These are phyloP conservation scores for Thermomyces lanuginosus DNA, from an alignment of 2,329 filamentous ascomycete species.

Conservation along the genomic window DNA sequence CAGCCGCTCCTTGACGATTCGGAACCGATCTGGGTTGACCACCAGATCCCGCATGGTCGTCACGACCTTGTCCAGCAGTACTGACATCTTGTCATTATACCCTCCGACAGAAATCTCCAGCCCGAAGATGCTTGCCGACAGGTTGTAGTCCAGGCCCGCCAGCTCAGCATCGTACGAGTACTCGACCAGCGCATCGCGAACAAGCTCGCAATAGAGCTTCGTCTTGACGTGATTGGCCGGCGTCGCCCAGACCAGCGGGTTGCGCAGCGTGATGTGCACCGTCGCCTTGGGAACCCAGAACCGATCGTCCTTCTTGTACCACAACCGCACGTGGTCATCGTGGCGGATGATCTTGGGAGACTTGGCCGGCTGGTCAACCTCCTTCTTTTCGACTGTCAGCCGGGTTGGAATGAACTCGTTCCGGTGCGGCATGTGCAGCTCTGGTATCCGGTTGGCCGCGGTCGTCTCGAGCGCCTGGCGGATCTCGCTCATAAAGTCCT, in stretches of 20 bases:
- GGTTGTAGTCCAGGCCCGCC: conserved; percentile 68
- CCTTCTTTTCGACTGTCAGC: conserved; percentile 87
- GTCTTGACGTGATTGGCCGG: conserved; percentile 65
- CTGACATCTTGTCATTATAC: conserved; percentile 91
- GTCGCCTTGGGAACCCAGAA: conserved; percentile 98
- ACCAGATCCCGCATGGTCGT: conserved; percentile 69
- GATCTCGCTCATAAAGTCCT: conserved; percentile 57
- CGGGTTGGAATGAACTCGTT: conserved; percentile 94
- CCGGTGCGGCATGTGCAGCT: conserved; percentile 72
- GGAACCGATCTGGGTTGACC: conserved; percentile 72
- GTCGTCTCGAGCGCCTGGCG: conserved; percentile 45
- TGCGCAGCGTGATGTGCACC: conserved; percentile 63
- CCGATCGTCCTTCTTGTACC: conserved; percentile 97
- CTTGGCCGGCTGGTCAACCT: conserved; percentile 57
- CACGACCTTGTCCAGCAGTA: conserved; percentile 78
- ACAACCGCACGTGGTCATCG: conserved; percentile 62
- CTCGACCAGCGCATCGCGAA: conserved; percentile 75
- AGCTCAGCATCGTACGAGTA: conserved; percentile 94
- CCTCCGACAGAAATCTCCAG: conserved; percentile 66
- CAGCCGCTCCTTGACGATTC: conserved; percentile 76
- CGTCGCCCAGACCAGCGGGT: conserved; percentile 61
- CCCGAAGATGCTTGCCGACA: conserved; percentile 56
- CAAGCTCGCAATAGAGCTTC: conserved; percentile 66
- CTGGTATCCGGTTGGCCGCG: conserved; percentile 43
- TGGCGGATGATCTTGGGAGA: conserved; percentile 71